A percentile compares a stretch with the other conserved stretches of the same genome.
Evolutionary conservation across 2,329 filamentous ascomycete species (phyloP).

Genomic region (Phialophora macrospora): DNA sequence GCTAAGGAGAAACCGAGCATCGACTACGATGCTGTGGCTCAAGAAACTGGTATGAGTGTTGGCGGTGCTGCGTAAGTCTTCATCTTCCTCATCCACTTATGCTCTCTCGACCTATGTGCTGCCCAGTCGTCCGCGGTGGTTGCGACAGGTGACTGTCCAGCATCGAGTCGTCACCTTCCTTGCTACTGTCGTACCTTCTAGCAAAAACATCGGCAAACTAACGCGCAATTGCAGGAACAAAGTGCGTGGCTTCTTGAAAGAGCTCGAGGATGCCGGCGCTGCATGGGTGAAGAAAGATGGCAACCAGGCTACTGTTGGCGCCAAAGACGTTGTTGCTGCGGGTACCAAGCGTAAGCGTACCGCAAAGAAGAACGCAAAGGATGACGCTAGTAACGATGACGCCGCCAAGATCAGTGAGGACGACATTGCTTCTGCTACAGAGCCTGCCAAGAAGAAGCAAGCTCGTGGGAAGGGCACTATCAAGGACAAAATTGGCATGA

Average conservation of each 20-base stretch:
- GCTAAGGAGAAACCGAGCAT: slow-evolving; percentile 32
- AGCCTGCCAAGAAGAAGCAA: slow-evolving; percentile 8
- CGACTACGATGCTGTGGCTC: slow-evolving; percentile 33
- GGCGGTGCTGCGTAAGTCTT: slow-evolving; percentile 39
- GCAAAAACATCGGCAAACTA: neutral
- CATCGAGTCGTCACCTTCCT: too few species aligned
- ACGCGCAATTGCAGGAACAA: slow-evolving; percentile 35
- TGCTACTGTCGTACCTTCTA: too few species aligned
- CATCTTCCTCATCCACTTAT: neutral
- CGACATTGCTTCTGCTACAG: neutral
- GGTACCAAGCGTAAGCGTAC: slow-evolving; percentile 30
- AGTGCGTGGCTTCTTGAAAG: slow-evolving; percentile 34
- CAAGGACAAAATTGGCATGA: slow-evolving; percentile 5
- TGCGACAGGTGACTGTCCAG: too few species aligned
- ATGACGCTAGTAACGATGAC: slow-evolving; percentile 16
- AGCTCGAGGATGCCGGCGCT: slow-evolving; percentile 13
- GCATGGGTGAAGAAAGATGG: slow-evolving; percentile 8
- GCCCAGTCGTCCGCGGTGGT: too few species aligned
- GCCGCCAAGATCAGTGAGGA: neutral
- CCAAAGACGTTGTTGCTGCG: neutral
- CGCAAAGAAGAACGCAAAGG: slow-evolving; percentile 20
- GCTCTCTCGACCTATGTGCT: neutral
- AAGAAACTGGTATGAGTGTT: slow-evolving; percentile 33
- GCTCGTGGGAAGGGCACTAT: neutral
- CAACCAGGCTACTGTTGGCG: neutral